phyloP scores from a whole-genome alignment of 1,139 yeast genomes.

The Torulaspora globosa region DNA sequence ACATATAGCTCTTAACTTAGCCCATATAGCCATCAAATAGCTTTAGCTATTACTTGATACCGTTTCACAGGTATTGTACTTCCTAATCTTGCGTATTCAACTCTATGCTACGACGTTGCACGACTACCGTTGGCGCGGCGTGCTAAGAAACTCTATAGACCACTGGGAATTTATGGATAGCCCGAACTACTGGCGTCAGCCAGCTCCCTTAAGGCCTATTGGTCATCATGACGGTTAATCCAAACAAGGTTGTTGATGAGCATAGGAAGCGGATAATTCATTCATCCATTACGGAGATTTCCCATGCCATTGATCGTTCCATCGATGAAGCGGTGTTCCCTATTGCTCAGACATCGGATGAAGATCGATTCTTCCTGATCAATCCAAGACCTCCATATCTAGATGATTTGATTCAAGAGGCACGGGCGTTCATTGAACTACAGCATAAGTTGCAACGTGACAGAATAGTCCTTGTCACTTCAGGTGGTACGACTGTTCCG shows the following conservation, averaged over 20 bases:
- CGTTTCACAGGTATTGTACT: too few species aligned
- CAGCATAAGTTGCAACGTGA: slow-evolving; percentile 45
- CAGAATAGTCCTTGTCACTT: slow-evolving; percentile 75
- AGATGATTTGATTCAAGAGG: slow-evolving; percentile 53
- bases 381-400: slow-evolving; percentile 76
- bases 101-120: neutral
- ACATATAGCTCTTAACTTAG: too few species aligned
- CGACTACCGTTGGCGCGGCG: neutral
- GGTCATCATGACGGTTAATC: slow-evolving; percentile 1
- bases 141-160: neutral
- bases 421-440: slow-evolving; percentile 54
- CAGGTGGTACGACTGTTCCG: slow-evolving; percentile 99
- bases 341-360: slow-evolving; percentile 70
- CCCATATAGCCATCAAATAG: too few species aligned
- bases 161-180: neutral
- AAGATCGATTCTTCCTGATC: slow-evolving; percentile 65
- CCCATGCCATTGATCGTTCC: slow-evolving; percentile 72
- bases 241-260: slow-evolving; percentile 1
- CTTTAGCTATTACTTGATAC: too few species aligned
- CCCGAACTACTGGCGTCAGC: neutral
- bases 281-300: slow-evolving; percentile 69
- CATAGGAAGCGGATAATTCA: slow-evolving; percentile 31
- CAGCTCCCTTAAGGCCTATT: neutral
- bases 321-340: slow-evolving; percentile 62
- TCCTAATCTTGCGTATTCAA: too few species aligned